These are phyloP conservation scores for Eimeria praecox DNA, from an alignment of 169 alveolate species.

Conservation along the genomic window DNA sequence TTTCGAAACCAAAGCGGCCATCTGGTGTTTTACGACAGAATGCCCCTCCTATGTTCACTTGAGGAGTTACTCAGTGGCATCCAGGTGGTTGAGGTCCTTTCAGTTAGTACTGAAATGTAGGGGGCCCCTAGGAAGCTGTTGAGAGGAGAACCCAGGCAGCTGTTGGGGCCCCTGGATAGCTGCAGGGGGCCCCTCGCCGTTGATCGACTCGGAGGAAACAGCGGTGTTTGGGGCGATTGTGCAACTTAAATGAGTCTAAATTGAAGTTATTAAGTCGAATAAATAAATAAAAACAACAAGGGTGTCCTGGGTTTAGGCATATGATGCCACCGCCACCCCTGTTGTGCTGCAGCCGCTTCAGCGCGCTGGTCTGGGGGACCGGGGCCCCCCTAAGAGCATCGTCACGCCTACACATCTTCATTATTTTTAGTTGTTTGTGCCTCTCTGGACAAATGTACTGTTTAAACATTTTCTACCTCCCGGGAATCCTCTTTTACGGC, in stretches of 20 bases:
- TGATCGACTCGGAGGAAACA: not conserved
- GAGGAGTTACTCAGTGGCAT: not conserved
- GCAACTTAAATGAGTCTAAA: not conserved
- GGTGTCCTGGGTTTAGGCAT: not conserved
- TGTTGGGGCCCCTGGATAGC: conserved; percentile 52
- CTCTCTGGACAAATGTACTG: not conserved
- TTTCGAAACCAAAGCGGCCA: too few species aligned
- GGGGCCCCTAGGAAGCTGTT: conserved; percentile 28
- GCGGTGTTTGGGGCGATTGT: not conserved
- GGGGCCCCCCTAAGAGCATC: not conserved
- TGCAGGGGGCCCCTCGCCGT: conserved; percentile 28
- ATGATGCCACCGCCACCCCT: not conserved
- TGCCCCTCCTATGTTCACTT: not conserved
- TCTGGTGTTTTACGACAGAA: not conserved
- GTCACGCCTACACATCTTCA: not conserved
- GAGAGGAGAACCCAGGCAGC: too few species aligned
- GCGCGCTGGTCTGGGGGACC: not conserved
- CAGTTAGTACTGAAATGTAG: too few species aligned
- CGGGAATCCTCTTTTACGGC: not conserved
- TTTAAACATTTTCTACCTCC: not conserved
- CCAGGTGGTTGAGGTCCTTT: not conserved
- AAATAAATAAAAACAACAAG: not conserved
- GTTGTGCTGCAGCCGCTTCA: not conserved
- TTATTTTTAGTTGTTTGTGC: not conserved
- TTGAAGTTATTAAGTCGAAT: not conserved